Conservation (phyloP, 2,329 filamentous ascomycete species). For the Ascochyta pisi region DNA sequence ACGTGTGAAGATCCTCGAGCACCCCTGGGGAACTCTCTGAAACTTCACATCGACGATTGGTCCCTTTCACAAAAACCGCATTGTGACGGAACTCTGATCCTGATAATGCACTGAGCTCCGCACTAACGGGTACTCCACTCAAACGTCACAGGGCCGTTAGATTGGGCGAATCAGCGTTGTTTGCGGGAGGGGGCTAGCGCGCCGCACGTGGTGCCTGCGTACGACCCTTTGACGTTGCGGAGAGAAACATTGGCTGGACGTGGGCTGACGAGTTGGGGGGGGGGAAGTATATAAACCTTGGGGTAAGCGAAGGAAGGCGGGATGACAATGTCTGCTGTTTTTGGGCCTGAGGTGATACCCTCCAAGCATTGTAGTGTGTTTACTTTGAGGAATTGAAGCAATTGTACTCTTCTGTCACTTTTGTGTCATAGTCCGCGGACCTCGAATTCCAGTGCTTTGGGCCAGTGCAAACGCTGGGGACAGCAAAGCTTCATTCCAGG, state of each 20-base stretch:
- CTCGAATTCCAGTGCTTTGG: constrained; percentile 4
- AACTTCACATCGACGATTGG: constrained; percentile 3
- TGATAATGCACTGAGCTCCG: no score
- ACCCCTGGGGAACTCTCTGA: neutral
- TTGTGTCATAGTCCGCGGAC: constrained; percentile 14
- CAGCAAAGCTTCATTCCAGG: neutral
- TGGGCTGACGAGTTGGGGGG: neutral
- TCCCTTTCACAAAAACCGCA: neutral
- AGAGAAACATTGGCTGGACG: constrained; percentile 11
- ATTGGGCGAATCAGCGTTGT: neutral
- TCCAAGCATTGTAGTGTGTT: neutral
- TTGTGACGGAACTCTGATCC: constrained; percentile 14
- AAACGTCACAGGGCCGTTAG: constrained; percentile 10
- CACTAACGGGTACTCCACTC: constrained; percentile 5
- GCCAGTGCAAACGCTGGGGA: neutral
- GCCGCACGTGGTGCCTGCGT: constrained; percentile 15
- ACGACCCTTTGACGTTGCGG: constrained; percentile 16
- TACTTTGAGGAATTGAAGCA: neutral
- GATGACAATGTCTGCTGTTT: neutral
- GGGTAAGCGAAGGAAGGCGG: neutral
- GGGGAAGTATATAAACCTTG: constrained; percentile 10
- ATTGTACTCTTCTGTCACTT: constrained; percentile 1
- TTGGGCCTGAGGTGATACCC: no score
- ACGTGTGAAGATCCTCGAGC: neutral
- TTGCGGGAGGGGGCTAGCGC: constrained; percentile 1